Evolutionary conservation across 257 asterid species (phyloP), one percentile per base, ranked within the genome.

Genomic region (Primulina eburnea): DNA sequence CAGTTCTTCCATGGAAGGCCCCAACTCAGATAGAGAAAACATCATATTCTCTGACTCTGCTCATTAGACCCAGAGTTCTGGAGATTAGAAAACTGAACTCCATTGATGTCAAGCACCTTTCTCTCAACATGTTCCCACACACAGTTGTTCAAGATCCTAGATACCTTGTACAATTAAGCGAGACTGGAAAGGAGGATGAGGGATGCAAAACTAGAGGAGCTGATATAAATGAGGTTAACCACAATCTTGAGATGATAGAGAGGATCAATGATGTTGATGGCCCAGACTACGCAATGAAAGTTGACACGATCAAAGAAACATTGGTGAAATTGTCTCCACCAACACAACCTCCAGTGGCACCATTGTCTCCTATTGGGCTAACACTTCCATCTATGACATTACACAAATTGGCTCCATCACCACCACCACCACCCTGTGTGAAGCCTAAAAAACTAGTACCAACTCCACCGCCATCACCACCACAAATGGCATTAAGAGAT

Each of bases 81-180:
- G 82, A 93, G 2, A 79, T 86, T 43, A 88, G 89, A 60, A 93
- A 86, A 73, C 83, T 93, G 47, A 90, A 84, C 76, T 96, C 97
- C 7, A 85, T 87, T 6, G 99, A 90, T 66, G 17, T 89, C 10
- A 89, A 89, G 78, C 94, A 86, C 74, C 85, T 93, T 35, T 85
- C 97, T 0, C 88, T 89, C 64, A 87, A 88, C 69, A 87, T 87
- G 87, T 68, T 84, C 72, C 86, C 96, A 62, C 89, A 84, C 52
- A 75, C 66, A 2, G 78, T 73, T 34, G 66, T 79, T 53, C 88
- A 84, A 30, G 89, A 85, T 68, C 82, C 85, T 20, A 76, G 75
- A 35, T 55, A 33, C 72, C 29, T 60, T 24, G 29, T 65, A 74
- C 86, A 83, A 55, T 35, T 57, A 66, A 29, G 14, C 35, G 20